Percentiles rank a stretch among this genome's conserved stretches.
Conservation (phyloP, 2,329 filamentous ascomycete genomes). For the Mariannaea sp. region DNA sequence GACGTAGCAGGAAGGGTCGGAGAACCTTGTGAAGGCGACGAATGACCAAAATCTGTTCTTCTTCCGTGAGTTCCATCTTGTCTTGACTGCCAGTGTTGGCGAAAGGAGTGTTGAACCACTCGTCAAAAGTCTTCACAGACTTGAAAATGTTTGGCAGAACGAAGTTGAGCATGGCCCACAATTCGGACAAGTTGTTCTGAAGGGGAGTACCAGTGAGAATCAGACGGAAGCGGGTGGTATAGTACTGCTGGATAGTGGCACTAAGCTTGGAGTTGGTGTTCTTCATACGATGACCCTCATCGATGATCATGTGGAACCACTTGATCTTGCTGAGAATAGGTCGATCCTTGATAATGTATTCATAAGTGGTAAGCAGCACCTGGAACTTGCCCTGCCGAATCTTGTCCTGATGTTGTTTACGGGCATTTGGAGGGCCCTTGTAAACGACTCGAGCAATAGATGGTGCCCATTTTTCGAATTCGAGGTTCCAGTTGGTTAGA, state of each 20-base stretch:
- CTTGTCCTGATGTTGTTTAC: conserved; percentile 90
- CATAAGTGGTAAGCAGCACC: conserved; percentile 94
- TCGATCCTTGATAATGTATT: conserved; percentile 99
- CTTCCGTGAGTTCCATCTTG: conserved; percentile 98
- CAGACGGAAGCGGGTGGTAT: conserved; percentile 90
- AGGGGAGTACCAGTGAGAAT: conserved; percentile 97
- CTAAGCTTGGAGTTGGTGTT: conserved; percentile 96
- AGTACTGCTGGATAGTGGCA: conserved; percentile 92
- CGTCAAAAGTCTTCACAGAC: conserved; percentile 96
- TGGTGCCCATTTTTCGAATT: conserved; percentile 99
- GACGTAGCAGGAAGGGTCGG: conserved; percentile 93
- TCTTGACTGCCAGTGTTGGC: conserved; percentile 97
- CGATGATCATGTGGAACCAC: conserved; percentile 99
- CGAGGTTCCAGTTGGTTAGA: conserved; percentile 96
- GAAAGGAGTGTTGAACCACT: conserved; percentile 99
- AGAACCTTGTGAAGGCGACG: conserved; percentile 97
- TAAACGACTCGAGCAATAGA: conserved; percentile 87
- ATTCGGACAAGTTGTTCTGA: conserved; percentile 93
- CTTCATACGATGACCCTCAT: conserved; percentile 99
- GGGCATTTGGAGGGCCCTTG: conserved; percentile 87
- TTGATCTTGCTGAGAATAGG: conserved; percentile 97
- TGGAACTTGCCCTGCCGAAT: conserved; percentile 96
- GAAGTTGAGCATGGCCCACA: conserved; percentile 99
- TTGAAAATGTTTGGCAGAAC: conserved; percentile 99
- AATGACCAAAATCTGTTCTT: conserved; percentile 98